A percentile compares a stretch with the other conserved stretches of the same genome.
Evolutionary conservation across 768 basidiomycete species (phyloP).

Genomic region (Trametes maxima): DNA sequence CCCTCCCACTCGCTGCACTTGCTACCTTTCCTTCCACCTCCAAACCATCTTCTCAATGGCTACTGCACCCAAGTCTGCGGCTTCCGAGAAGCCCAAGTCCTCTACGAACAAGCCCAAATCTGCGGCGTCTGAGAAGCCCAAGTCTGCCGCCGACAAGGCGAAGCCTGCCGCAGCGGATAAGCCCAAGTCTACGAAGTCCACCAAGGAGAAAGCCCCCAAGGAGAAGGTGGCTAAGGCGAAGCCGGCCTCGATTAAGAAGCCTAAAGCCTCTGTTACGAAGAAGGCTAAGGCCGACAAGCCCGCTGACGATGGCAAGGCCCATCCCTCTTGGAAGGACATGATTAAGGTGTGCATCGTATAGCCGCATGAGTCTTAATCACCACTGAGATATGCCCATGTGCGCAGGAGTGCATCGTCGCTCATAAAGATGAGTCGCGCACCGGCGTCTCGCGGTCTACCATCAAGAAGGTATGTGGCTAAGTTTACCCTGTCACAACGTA

Average conservation of each 20-base stretch:
- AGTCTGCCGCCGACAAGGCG: slow-evolving; percentile 15
- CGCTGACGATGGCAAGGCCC: slow-evolving; percentile 25
- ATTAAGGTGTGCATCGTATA: slow-evolving; percentile 32
- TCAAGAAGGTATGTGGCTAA: slow-evolving; percentile 55
- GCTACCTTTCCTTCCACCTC: not conserved
- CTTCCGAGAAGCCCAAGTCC: slow-evolving; percentile 26
- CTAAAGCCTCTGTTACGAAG: slow-evolving; percentile 18
- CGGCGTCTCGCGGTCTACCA: slow-evolving; percentile 74
- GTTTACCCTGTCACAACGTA: not conserved
- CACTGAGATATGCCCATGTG: not conserved
- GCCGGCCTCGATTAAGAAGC: slow-evolving; percentile 22
- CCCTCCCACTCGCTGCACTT: not conserved
- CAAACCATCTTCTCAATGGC: slow-evolving; percentile 12
- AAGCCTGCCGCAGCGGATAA: slow-evolving; percentile 19
- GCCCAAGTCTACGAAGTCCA: slow-evolving; percentile 17
- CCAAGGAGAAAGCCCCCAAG: slow-evolving; percentile 12
- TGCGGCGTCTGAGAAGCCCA: slow-evolving; percentile 18
- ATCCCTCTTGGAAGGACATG: slow-evolving; percentile 44
- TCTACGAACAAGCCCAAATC: slow-evolving; percentile 19
- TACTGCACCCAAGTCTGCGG: slow-evolving; percentile 21
- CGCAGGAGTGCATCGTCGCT: slow-evolving; percentile 71
- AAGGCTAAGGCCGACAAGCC: slow-evolving; percentile 24
- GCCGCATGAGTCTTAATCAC: not conserved
- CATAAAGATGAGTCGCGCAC: slow-evolving; percentile 65
- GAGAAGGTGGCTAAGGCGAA: slow-evolving; percentile 16